Conservation (phyloP, 257 asterid species). For the Solanum verrucosum region DNA sequence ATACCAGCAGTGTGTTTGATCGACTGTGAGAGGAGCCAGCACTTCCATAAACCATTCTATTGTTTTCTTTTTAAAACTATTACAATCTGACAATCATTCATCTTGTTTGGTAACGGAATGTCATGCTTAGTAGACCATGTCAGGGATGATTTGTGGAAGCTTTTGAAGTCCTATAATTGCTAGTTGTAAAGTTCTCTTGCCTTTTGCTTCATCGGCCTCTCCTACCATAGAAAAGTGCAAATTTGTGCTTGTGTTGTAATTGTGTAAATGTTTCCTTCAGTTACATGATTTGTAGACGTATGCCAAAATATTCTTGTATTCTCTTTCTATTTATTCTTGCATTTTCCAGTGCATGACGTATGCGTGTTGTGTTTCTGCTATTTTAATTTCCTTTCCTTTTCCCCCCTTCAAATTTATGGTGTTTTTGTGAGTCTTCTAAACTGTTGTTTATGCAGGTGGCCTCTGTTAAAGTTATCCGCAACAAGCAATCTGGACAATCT, state of each 20-base stretch:
- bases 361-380: neutral
- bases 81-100: neutral
- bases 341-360: neutral
- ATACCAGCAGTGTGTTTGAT: neutral
- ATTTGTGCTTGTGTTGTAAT: neutral
- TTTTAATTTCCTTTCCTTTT: neutral
- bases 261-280: neutral
- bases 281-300: neutral
- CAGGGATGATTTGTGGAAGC: neutral
- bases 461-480: constrained; percentile 71
- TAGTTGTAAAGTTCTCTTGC: neutral
- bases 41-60: neutral
- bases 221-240: neutral
- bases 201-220: neutral
- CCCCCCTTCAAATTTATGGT: neutral
- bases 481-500: constrained; percentile 65
- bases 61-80: neutral
- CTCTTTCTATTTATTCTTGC: neutral
- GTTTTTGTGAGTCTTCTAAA: neutral
- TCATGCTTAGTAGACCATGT: neutral
- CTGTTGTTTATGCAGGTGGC: constrained; percentile 34
- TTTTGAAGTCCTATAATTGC: neutral
- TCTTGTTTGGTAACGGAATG: neutral
- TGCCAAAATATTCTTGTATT: neutral
- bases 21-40: neutral